Percentiles rank a stretch among this genome's conserved stretches.
Conservation (phyloP, 495 filamentous ascomycete genomes). For the Aspergillus asperescens region DNA sequence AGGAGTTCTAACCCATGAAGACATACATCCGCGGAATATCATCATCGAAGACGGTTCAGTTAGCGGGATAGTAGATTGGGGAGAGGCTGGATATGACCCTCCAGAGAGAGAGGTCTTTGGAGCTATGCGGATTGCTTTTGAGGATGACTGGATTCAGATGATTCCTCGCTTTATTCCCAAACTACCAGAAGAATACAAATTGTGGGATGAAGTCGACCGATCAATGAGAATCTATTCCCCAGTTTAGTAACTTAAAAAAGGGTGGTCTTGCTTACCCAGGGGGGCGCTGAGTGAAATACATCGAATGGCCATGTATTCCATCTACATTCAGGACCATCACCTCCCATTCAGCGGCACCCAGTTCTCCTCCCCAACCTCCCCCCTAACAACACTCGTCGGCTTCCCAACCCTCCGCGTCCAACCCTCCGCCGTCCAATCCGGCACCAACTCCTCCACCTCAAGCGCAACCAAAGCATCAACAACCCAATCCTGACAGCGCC, state of each 20-base stretch:
- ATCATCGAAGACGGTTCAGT: slow-evolving; percentile 8
- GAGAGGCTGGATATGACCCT: slow-evolving; percentile 18
- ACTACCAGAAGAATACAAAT: slow-evolving; percentile 5
- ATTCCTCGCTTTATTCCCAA: not conserved
- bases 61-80: slow-evolving; percentile 18
- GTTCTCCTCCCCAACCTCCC: slow-evolving; percentile 6
- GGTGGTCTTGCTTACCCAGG: too few species aligned
- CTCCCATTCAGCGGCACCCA: not conserved
- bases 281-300: too few species aligned
- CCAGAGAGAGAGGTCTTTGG: slow-evolving; percentile 17
- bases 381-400: slow-evolving; percentile 15
- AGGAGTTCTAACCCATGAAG: slow-evolving; percentile 16
- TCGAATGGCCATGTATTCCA: too few species aligned
- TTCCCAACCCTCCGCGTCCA: slow-evolving; percentile 24
- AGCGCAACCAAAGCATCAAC: slow-evolving; percentile 22
- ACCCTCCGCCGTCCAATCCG: slow-evolving; percentile 18
- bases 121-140: slow-evolving; percentile 12
- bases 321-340: too few species aligned
- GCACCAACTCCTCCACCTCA: slow-evolving; percentile 24
- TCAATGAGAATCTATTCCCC: too few species aligned
- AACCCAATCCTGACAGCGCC: slow-evolving; percentile 25
- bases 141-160: slow-evolving; percentile 13
- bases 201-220: slow-evolving; percentile 3
- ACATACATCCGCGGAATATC: slow-evolving; percentile 12
- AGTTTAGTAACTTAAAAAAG: too few species aligned